These are phyloP conservation scores for Mrakia gelida DNA, from an alignment of 768 basidiomycete species.

Conservation along the genomic window DNA sequence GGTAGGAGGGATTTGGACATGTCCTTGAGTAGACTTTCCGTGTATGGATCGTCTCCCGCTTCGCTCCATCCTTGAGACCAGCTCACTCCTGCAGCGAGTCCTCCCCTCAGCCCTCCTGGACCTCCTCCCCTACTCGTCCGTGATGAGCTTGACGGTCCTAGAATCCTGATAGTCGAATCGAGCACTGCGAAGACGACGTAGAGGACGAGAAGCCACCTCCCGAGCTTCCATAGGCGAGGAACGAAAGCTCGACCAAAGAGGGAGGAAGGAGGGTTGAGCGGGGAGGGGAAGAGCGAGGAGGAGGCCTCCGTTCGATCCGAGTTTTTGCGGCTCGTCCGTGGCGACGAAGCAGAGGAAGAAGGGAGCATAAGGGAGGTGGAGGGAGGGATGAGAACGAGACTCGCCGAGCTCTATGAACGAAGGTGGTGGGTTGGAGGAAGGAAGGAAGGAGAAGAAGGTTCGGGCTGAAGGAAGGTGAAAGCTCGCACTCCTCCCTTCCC, in stretches of 20 bases:
- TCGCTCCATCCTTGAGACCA: neutral
- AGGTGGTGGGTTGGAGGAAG: neutral
- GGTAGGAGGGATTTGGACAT: neutral
- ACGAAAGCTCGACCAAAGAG: neutral
- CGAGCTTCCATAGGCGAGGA: constrained; percentile 11
- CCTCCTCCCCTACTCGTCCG: neutral
- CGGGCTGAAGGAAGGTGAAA: neutral
- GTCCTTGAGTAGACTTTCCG: neutral
- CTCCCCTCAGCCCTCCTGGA: neutral
- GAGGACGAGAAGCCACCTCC: neutral
- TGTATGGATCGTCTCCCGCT: neutral
- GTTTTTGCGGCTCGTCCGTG: constrained; percentile 8
- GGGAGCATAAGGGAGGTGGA: neutral
- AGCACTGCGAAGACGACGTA: constrained; percentile 8
- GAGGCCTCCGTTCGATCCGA: neutral
- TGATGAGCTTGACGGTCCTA: neutral
- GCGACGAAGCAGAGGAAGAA: neutral
- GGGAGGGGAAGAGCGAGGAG: neutral
- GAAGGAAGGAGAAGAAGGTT: neutral
- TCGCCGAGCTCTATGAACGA: neutral
- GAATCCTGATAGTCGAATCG: neutral
- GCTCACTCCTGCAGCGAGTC: neutral
- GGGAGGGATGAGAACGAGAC: neutral
- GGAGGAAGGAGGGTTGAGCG: neutral
- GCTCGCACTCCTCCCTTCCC: neutral